Evolutionary conservation across 495 filamentous ascomycete genomes (phyloP).

Genomic region (Jackrogersella minutella): DNA sequence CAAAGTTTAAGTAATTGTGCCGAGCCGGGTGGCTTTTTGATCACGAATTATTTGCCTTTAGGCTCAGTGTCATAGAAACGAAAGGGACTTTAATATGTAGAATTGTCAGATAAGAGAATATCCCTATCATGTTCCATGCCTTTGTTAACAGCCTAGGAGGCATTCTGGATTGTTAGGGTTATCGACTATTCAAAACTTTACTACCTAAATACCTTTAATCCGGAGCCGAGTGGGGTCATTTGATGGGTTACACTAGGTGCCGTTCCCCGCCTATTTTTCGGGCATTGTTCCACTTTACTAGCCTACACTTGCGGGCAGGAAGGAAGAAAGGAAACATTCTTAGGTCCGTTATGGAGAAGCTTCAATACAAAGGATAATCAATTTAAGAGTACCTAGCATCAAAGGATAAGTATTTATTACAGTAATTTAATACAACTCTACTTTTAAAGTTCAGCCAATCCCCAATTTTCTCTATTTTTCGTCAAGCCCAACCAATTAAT

Average conservation of each 20-base stretch:
- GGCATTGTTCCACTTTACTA: not conserved
- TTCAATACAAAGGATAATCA: not conserved
- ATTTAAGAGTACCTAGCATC: not conserved
- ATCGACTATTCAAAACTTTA: too few relatives aligned
- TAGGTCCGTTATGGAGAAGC: not conserved
- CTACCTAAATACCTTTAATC: not conserved
- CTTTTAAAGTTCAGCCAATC: not conserved
- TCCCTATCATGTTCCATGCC: too few relatives aligned
- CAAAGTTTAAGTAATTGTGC: constrained; percentile 3
- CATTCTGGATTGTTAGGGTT: too few relatives aligned
- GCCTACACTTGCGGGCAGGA: not conserved
- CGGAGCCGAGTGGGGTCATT: not conserved
- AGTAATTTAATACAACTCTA: not conserved
- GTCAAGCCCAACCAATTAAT: not conserved
- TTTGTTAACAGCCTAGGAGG: too few relatives aligned
- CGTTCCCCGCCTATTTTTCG: not conserved
- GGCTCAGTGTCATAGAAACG: too few relatives aligned
- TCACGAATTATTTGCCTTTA: not conserved
- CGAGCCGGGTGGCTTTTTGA: not conserved
- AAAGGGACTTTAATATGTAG: not conserved
- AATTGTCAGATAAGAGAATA: too few relatives aligned
- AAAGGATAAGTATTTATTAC: too few relatives aligned
- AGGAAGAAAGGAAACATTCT: not conserved
- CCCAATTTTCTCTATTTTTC: not conserved
- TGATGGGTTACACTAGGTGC: not conserved